Evolutionary conservation across 129 eudicot genomes (phyloP), one percentile per base, ranked within the genome.

Genomic region (Tanacetum coccineum): DNA sequence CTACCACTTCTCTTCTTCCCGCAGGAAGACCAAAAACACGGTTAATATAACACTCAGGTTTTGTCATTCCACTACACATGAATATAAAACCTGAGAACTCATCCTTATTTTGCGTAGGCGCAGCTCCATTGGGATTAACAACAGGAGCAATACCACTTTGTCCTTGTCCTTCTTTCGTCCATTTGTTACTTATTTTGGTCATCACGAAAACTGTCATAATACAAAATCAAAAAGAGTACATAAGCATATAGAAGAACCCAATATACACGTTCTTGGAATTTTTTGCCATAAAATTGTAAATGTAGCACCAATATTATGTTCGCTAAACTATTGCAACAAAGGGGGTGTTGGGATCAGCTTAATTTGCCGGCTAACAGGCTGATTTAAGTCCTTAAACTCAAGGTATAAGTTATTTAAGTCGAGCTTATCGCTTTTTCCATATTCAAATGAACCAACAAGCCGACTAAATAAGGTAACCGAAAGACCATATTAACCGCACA

Each of bases 11-110:
- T 66, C 13, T 77, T 69, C 79, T 74, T 14, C 90, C 84, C 39
- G 66, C 68, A 7, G 96, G 94, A 66, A 89, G 86, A 57, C 96
- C 96, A 70, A 89, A 85, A 70, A 89, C 87, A 48, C 87, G 90
- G 73, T 85, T 83, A 62, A 49, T 69, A 64, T 74, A 89, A 64
- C 96, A 89, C 62, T 86, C 78, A 0, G 86, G 78, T 73, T 89
- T 89, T 13, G 96, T 88, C 59, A 9, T 74, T 40, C 77, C 71
- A 60, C 74, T 89, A 70, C 96, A 89, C 87, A 89, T 74, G 63
- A 89, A 89, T 55, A 89, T 89, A 73, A 78, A 89, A 50, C 96
- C 96, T 9, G 80, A 62, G 20, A 79, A 61, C 13, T 76, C 76
- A 58, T 69, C 76, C n/a, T 28, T 42, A 9, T 39, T 64, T 36